These are phyloP conservation scores for Aspergillus versicolor DNA, from an alignment of 2,329 filamentous ascomycete species.

Conservation along the genomic window DNA sequence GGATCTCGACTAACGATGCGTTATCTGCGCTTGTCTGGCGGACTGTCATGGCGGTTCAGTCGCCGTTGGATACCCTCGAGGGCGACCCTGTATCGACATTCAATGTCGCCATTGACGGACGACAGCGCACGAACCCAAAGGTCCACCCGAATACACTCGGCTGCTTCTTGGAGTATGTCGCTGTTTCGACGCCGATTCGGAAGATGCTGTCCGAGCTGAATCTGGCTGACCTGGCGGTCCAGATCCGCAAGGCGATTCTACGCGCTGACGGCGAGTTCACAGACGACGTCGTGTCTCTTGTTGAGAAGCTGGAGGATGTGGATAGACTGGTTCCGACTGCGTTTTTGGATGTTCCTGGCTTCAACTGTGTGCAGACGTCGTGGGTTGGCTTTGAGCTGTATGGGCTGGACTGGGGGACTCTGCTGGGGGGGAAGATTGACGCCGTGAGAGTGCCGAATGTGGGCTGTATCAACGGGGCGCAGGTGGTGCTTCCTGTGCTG, in stretches of 20 bases:
- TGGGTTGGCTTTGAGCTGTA: constrained; percentile 37
- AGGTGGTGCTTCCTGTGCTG: constrained; percentile 32
- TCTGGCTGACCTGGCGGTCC: constrained; percentile 35
- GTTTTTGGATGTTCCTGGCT: constrained; percentile 38
- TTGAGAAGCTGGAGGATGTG: constrained; percentile 34
- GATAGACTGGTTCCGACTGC: constrained; percentile 32
- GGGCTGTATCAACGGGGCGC: constrained; percentile 35
- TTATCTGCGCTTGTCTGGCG: constrained; percentile 41
- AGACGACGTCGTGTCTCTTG: constrained; percentile 28
- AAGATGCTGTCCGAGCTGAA: constrained; percentile 29
- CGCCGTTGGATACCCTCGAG: constrained; percentile 31
- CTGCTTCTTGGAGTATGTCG: constrained; percentile 41
- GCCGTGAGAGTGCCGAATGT: constrained; percentile 32
- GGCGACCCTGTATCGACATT: constrained; percentile 36
- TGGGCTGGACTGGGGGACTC: constrained; percentile 33
- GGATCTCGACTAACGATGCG: constrained; percentile 37
- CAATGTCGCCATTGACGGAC: constrained; percentile 41
- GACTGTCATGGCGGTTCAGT: constrained; percentile 26
- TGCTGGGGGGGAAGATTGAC: constrained; percentile 28
- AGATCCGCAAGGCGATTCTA: constrained; percentile 34
- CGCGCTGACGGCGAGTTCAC: constrained; percentile 32
- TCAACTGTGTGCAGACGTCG: constrained; percentile 34
- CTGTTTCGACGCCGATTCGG: constrained; percentile 20
- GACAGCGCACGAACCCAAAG: constrained; percentile 34
- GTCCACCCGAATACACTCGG: constrained; percentile 39